Evolutionary conservation across 352 stramenopile genomes (phyloP), one percentile per base, ranked within the genome.

Genomic region (Nothophytophthora sp.): DNA sequence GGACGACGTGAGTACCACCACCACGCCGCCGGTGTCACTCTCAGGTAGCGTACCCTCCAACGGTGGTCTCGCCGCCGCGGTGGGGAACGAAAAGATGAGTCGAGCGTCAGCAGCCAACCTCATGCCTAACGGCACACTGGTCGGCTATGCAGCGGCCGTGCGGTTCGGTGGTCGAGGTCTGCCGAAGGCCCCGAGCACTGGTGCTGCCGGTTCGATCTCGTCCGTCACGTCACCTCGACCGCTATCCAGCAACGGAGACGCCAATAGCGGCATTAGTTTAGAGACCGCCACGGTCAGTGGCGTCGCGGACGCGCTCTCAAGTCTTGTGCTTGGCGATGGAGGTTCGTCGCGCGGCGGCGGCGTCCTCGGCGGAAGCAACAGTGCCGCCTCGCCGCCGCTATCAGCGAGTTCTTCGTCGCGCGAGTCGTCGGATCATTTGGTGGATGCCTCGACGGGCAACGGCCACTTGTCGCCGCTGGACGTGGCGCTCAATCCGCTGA

Each of bases 131-230:
- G 73, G 73, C 0, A 73, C 77, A 13, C 44, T 95, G 4, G 59
- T 72, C 18, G 86, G 86, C 13, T 96, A 96, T 34, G 86, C 86
- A 45, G 86, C 86, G 0, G 86, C 81, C 18, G 86, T 96, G 36
- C 82, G 86, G 1, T 96, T 74, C 44, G 85, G 84, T 18, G 55
- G 62, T 42, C 60, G 81, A 24, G 56, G 54, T 0, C 51, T 82
- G 29, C 53, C 65, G 19, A 84, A 76, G 38, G 72, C 67, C 0
- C 67, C 61, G 15, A 68, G 60, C 67, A 63, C 58, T 16, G 67
- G 70, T 56, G 47, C 51, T 8, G 53, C 66, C 52, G 49, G 58
- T 30, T 59, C 67, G 12, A 64, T 62, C 37, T 66, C 63, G 50
- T 65, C 66, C 16, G 53, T 67, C 25, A 65, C 62, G 15, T 76